A percentile compares a stretch with the other conserved stretches of the same genome.
These are phyloP conservation scores for Wickerhamiella azymoides DNA, from an alignment of 805 yeast species.

Conservation along the genomic window DNA sequence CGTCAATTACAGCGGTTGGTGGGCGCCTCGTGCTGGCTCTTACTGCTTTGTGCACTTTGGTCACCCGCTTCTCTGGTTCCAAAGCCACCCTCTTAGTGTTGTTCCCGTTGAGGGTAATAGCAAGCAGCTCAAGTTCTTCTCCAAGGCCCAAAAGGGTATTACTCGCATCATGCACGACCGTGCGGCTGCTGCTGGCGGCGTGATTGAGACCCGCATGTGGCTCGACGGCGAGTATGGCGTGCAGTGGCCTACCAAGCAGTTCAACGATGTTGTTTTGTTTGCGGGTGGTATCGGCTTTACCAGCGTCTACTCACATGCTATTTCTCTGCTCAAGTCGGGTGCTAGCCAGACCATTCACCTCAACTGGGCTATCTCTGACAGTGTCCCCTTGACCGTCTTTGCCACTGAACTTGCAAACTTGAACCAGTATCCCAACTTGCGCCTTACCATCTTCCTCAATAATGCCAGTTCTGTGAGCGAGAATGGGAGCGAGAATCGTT, in stretches of 20 bases:
- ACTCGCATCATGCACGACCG: slow-evolving; percentile 11
- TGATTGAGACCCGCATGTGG: slow-evolving; percentile 25
- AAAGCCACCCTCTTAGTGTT: slow-evolving; percentile 58
- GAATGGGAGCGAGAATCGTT: background rate
- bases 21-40: slow-evolving; percentile 41
- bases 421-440: slow-evolving; percentile 7
- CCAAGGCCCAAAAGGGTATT: slow-evolving; percentile 14
- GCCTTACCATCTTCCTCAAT: slow-evolving; percentile 1
- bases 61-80: slow-evolving; percentile 40
- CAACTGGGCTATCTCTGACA: slow-evolving; percentile 53
- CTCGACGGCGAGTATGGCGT: slow-evolving; percentile 51
- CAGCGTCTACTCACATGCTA: slow-evolving; percentile 26
- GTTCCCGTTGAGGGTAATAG: slow-evolving; percentile 10
- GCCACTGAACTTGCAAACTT: slow-evolving; percentile 28
- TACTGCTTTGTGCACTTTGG: slow-evolving; percentile 42
- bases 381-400: slow-evolving; percentile 38
- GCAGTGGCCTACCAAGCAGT: slow-evolving; percentile 22
- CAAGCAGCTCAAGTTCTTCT: slow-evolving; percentile 8
- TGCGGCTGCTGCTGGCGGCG: slow-evolving; percentile 11
- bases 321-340: slow-evolving; percentile 11
- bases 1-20: slow-evolving; percentile 29
- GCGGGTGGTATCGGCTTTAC: slow-evolving; percentile 56
- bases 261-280: slow-evolving; percentile 29
- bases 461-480: background rate
- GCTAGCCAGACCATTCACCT: slow-evolving; percentile 24